These are phyloP conservation scores for Lasiodiplodia hormozganensis DNA, from an alignment of 2,329 filamentous ascomycete genomes.

Conservation along the genomic window DNA sequence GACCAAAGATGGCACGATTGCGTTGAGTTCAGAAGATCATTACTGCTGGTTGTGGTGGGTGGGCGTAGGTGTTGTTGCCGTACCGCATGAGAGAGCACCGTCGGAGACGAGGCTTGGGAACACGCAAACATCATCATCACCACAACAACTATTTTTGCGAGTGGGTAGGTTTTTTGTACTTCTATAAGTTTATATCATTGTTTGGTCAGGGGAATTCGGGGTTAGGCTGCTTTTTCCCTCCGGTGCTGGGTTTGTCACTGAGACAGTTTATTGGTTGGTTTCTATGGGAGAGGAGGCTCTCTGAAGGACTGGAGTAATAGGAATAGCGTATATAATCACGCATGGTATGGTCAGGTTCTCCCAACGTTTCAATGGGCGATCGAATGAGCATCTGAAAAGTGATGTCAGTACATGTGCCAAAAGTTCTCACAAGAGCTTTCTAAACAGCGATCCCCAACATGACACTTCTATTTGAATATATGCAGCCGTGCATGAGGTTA, in stretches of 20 bases:
- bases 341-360: constrained; percentile 2
- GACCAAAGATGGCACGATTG: constrained; percentile 22
- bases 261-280: neutral
- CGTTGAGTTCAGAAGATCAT: constrained; percentile 8
- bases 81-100: constrained; percentile 11
- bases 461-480: neutral
- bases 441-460: neutral
- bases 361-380: neutral
- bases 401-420: neutral
- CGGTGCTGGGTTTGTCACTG: constrained; percentile 6
- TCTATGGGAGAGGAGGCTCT: constrained; percentile 16
- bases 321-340: constrained; percentile 18
- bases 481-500: no score
- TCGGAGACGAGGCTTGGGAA: constrained; percentile 1
- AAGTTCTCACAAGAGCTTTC: neutral
- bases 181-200: constrained; percentile 16
- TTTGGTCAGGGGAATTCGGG: neutral
- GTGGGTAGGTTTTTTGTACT: constrained; percentile 24
- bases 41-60: constrained; percentile 6
- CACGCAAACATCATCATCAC: constrained; percentile 9
- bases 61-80: constrained; percentile 26
- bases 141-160: constrained; percentile 12
- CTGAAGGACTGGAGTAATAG: constrained; percentile 8
- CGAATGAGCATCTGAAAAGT: neutral
- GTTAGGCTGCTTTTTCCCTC: neutral